Conservation (phyloP, 2,329 filamentous ascomycete species). For the Paramyrothecium sp. region DNA sequence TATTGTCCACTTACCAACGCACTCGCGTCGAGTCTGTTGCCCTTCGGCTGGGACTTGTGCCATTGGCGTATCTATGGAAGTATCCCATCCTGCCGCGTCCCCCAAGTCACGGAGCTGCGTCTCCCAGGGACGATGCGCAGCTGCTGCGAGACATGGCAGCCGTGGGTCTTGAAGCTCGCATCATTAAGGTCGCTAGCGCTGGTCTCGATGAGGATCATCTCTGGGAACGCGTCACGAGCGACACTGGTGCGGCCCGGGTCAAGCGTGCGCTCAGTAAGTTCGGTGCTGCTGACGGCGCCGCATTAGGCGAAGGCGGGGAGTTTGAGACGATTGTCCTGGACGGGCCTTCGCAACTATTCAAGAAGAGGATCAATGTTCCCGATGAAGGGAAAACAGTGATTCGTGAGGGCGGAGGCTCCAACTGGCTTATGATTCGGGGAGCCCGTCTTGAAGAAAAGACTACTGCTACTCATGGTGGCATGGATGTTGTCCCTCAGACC, state of each 20-base stretch:
- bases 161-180: conserved; percentile 78
- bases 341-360: conserved; percentile 74
- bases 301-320: conserved; percentile 90
- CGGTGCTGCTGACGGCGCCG: conserved; percentile 64
- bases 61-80: conserved; percentile 90
- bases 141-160: conserved; percentile 80
- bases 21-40: conserved; percentile 94
- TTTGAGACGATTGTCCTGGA: conserved; percentile 90
- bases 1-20: conserved; percentile 92
- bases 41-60: conserved; percentile 74
- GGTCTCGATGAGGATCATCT: conserved; percentile 79
- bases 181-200: conserved; percentile 92
- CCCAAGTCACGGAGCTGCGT: conserved; percentile 16
- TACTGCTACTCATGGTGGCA: conserved; percentile 8
- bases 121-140: conserved; percentile 42
- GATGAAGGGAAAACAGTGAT: conserved; percentile 52
- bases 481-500: conserved; percentile 39
- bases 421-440: conserved; percentile 63
- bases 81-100: conserved; percentile 69
- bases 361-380: conserved; percentile 63
- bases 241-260: conserved; percentile 43
- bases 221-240: conserved; percentile 74
- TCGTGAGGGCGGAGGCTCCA: conserved; percentile 72
- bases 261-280: conserved; percentile 63
- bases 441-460: conserved; percentile 51